Percentiles rank a stretch among this genome's conserved stretches.
Conservation (phyloP, 1,284 basidiomycete genomes). For the Trametes hirsuta region DNA sequence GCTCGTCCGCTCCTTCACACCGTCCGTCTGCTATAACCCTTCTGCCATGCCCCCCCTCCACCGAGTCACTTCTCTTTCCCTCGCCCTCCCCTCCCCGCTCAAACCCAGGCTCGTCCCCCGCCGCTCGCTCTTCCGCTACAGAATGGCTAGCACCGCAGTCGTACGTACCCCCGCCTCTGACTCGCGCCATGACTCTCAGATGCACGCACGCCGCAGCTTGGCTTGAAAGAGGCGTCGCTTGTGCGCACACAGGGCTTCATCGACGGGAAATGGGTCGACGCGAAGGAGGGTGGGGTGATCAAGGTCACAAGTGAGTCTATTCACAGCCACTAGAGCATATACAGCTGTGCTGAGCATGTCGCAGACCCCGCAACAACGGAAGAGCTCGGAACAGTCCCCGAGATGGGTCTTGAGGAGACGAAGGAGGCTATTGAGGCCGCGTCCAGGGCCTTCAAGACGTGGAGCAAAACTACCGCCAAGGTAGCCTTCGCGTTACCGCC, state of each 20-base stretch:
- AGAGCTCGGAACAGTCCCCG: constrained; percentile 80
- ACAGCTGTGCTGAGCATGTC: background rate
- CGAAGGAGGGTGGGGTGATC: constrained; percentile 73
- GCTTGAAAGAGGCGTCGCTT: constrained; percentile 75
- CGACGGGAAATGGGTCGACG: constrained; percentile 82
- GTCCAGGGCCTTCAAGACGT: constrained; percentile 74
- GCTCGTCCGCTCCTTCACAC: background rate
- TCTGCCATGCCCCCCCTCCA: background rate
- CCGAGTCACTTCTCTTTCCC: constrained; percentile 3
- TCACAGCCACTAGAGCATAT: background rate
- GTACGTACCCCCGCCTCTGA: background rate
- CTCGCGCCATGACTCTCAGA: background rate
- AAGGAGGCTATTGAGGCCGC: constrained; percentile 82
- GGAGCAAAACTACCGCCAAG: constrained; percentile 83
- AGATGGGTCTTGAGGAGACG: constrained; percentile 85
- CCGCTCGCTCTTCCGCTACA: constrained; percentile 23
- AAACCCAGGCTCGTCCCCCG: constrained; percentile 15
- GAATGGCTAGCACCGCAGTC: constrained; percentile 33
- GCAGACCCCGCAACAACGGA: constrained; percentile 86
- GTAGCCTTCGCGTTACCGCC: constrained; percentile 40
- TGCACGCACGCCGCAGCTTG: constrained; percentile 49
- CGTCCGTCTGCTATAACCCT: background rate
- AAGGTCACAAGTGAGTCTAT: constrained; percentile 69
- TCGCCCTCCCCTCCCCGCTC: constrained; percentile 7
- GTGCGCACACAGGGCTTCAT: constrained; percentile 80